phyloP scores from a whole-genome alignment of 75 land plant genomes.

The Azolla pinnata region DNA sequence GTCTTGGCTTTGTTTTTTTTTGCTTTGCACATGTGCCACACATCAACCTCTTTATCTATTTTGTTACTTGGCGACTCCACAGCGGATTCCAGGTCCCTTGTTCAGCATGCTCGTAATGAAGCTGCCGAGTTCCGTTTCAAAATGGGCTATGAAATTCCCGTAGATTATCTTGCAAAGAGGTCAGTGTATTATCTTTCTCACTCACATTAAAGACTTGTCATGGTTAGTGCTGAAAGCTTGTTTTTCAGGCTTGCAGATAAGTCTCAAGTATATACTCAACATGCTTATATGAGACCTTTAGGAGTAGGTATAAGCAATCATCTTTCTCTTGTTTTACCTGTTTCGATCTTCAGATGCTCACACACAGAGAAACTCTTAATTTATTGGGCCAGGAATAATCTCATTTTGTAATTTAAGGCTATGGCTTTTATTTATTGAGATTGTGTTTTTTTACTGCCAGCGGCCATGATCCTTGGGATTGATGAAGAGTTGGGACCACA shows the following conservation, averaged over 20 bases:
- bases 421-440: too few relatives aligned
- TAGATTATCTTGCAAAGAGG: conserved; percentile 72
- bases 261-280: conserved; percentile 90
- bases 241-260: conserved; percentile 83
- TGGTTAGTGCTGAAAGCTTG: background rate
- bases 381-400: too few relatives aligned
- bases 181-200: too few relatives aligned
- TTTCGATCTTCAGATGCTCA: too few relatives aligned
- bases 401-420: too few relatives aligned
- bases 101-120: conserved; percentile 71
- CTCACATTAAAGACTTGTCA: background rate
- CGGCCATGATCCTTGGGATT: conserved; percentile 84
- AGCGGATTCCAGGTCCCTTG: conserved; percentile 93
- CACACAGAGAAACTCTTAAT: too few relatives aligned
- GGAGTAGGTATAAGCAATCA: conserved; percentile 56
- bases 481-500: conserved; percentile 89
- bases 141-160: conserved; percentile 88
- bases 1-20: too few relatives aligned
- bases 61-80: background rate
- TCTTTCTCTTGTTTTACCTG: background rate
- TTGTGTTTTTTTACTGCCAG: conserved; percentile 29
- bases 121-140: conserved; percentile 82
- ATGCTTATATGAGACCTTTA: conserved; percentile 96
- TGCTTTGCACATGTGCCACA: too few relatives aligned
- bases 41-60: too few relatives aligned